Percentiles rank a stretch among this genome's conserved stretches.
Evolutionary conservation across 208 protist species (phyloP).

Genomic region (Trypanosoma brucei): DNA sequence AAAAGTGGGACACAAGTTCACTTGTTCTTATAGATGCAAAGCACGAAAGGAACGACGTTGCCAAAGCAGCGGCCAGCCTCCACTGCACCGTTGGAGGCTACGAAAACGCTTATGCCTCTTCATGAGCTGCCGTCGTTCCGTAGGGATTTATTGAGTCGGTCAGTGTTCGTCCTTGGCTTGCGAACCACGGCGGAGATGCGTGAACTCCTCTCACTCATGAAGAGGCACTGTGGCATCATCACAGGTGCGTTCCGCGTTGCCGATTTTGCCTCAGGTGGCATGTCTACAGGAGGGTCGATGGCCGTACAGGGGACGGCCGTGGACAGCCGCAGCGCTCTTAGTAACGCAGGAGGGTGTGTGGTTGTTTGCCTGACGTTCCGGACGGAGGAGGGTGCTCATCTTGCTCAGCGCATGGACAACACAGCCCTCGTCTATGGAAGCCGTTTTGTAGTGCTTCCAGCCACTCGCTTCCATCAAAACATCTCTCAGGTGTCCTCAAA

Average conservation of each 20-base stretch:
- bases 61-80: not conserved
- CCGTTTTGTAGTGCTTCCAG: not conserved
- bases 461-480: not conserved
- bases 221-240: not conserved
- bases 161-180: not conserved
- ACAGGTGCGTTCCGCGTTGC: not conserved
- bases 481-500: not conserved
- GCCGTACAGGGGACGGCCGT: too few species aligned
- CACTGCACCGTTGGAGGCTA: not conserved
- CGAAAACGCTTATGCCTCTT: not conserved
- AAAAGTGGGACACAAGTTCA: too few species aligned
- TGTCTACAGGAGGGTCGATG: not conserved
- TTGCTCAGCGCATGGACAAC: not conserved
- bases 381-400: not conserved
- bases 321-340: conserved; percentile 1
- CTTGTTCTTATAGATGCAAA: too few species aligned
- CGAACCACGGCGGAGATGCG: not conserved
- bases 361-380: not conserved
- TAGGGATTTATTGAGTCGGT: not conserved
- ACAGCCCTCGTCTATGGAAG: not conserved
- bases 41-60: not conserved
- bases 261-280: not conserved
- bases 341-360: not conserved
- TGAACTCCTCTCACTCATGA: not conserved
- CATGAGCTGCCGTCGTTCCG: not conserved